phyloP scores from a whole-genome alignment of 495 filamentous ascomycete species.

The Aspergillus homomorphus region DNA sequence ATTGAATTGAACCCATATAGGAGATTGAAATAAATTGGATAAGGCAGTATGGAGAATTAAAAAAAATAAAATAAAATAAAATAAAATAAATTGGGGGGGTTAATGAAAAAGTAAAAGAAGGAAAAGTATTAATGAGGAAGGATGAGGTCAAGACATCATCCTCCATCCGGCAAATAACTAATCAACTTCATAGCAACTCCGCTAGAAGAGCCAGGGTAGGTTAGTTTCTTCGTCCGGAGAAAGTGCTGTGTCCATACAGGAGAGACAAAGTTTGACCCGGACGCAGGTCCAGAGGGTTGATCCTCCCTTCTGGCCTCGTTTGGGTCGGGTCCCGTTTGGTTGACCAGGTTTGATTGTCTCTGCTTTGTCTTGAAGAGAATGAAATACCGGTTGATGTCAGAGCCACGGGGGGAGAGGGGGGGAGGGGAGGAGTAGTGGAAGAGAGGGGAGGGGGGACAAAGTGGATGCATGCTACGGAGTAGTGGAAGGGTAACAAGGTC shows the following conservation, averaged over 20 bases:
- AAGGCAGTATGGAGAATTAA: slow-evolving; percentile 10
- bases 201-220: slow-evolving; percentile 33
- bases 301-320: slow-evolving; percentile 45
- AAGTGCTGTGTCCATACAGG: slow-evolving; percentile 33
- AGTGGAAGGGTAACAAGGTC: slow-evolving; percentile 25
- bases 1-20: slow-evolving; percentile 11
- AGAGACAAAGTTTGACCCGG: slow-evolving; percentile 46
- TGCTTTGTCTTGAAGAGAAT: slow-evolving; percentile 30
- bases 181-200: slow-evolving; percentile 30
- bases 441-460: slow-evolving; percentile 21
- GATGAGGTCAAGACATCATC: slow-evolving; percentile 48
- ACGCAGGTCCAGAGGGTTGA: slow-evolving; percentile 49
- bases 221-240: slow-evolving; percentile 37
- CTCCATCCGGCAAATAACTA: slow-evolving; percentile 28
- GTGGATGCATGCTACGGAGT: slow-evolving; percentile 39
- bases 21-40: slow-evolving; percentile 15
- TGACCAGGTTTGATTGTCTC: slow-evolving; percentile 35
- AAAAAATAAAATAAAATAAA: slow-evolving; percentile 19
- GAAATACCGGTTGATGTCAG: slow-evolving; percentile 46
- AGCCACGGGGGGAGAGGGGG: slow-evolving; percentile 28
- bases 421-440: not conserved
- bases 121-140: slow-evolving; percentile 23
- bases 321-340: slow-evolving; percentile 36
- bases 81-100: slow-evolving; percentile 10
- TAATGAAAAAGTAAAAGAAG: slow-evolving; percentile 16